phyloP scores from a whole-genome alignment of 1,284 basidiomycete genomes.

The Cystobasidium slooffiae region DNA sequence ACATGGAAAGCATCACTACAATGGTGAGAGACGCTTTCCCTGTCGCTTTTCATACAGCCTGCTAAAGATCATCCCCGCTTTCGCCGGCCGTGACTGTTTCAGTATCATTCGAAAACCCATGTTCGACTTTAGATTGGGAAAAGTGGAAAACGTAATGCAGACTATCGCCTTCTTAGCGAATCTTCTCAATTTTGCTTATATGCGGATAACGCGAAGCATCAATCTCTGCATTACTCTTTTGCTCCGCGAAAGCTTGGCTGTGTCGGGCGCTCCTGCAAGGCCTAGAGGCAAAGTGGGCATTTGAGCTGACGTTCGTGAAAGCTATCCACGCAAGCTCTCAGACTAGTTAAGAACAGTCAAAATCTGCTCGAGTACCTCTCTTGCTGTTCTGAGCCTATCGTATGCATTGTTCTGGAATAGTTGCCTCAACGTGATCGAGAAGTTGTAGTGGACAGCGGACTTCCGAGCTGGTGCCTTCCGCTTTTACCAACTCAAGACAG shows the following conservation, averaged over 20 bases:
- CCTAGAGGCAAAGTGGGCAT: too few relatives aligned
- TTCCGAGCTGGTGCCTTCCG: background rate
- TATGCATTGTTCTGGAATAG: background rate
- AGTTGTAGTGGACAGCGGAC: background rate
- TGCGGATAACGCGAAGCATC: too few relatives aligned
- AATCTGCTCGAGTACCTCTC: too few relatives aligned
- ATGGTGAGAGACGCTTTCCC: too few relatives aligned
- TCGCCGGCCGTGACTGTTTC: background rate
- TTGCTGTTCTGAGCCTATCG: background rate
- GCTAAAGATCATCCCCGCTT: background rate
- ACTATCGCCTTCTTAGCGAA: background rate
- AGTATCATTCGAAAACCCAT: background rate
- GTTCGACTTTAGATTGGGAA: background rate
- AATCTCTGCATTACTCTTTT: too few relatives aligned
- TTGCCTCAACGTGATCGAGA: background rate
- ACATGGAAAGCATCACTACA: too few relatives aligned
- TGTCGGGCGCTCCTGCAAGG: too few relatives aligned
- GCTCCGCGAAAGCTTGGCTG: too few relatives aligned
- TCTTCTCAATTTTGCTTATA: too few relatives aligned
- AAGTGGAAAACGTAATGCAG: background rate
- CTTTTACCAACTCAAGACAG: slow-evolving; percentile 1
- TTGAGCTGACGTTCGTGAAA: too few relatives aligned
- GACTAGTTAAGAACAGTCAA: too few relatives aligned
- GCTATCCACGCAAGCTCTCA: too few relatives aligned
- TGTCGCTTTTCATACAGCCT: background rate